phyloP scores from a whole-genome alignment of 1,284 basidiomycete genomes.

The Inonotus hispidus region DNA sequence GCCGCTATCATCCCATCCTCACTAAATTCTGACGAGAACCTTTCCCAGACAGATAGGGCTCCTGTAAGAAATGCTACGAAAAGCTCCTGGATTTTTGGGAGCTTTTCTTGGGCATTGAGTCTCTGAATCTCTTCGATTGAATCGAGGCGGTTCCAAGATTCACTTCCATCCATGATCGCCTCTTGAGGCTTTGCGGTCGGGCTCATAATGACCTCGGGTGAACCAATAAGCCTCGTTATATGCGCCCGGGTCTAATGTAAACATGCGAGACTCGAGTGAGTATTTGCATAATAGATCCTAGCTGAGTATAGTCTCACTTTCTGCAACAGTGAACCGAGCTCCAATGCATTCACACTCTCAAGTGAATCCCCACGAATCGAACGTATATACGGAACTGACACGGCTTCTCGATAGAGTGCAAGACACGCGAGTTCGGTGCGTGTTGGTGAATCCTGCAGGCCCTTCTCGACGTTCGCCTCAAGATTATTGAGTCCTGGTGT shows the following conservation, averaged over 20 bases:
- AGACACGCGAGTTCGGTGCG: slow-evolving; percentile 17
- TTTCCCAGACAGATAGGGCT: background rate
- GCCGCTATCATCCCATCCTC: background rate
- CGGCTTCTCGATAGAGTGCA: slow-evolving; percentile 10
- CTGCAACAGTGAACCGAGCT: slow-evolving; percentile 12
- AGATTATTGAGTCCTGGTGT: slow-evolving; percentile 13
- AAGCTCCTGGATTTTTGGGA: background rate
- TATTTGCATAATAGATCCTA: too few relatives aligned
- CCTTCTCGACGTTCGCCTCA: slow-evolving; percentile 11
- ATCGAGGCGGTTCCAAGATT: background rate
- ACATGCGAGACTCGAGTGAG: too few relatives aligned
- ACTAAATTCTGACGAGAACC: background rate
- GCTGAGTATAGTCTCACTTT: slow-evolving; percentile 1
- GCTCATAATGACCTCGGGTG: slow-evolving; percentile 22
- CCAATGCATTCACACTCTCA: slow-evolving; percentile 6
- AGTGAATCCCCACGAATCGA: background rate
- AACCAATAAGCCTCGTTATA: slow-evolving; percentile 21
- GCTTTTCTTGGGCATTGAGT: background rate
- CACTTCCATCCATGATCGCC: slow-evolving; percentile 10
- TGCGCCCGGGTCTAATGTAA: slow-evolving; percentile 15
- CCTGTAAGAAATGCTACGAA: background rate
- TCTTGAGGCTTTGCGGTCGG: background rate
- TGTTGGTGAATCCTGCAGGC: slow-evolving; percentile 8
- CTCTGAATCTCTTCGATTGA: background rate
- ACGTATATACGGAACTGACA: slow-evolving; percentile 13